phyloP scores from a whole-genome alignment of 768 basidiomycete species.

The Gelatoporia subvermispora region DNA sequence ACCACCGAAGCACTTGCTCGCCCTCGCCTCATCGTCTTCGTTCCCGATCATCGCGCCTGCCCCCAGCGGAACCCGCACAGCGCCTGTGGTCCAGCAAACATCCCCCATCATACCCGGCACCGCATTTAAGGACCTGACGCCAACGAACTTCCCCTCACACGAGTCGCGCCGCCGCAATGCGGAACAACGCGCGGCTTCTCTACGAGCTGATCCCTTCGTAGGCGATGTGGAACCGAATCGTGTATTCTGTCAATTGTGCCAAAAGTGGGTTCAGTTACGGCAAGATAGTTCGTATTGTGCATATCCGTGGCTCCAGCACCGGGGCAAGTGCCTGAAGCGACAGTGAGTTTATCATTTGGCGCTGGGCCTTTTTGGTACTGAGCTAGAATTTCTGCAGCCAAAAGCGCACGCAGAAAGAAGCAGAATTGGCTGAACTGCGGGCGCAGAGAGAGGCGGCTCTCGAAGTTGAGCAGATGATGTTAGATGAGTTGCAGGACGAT shows the following conservation, averaged over 20 bases:
- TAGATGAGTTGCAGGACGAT: slow-evolving; percentile 19
- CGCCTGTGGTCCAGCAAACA: slow-evolving; percentile 2
- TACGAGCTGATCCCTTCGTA: slow-evolving; percentile 62
- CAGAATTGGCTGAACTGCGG: slow-evolving; percentile 45
- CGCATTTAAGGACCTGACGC: slow-evolving; percentile 55
- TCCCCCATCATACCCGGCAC: slow-evolving; percentile 12
- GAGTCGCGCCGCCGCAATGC: slow-evolving; percentile 73
- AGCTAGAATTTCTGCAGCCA: slow-evolving; percentile 35
- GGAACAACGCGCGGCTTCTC: slow-evolving; percentile 70
- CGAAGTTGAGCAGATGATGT: slow-evolving; percentile 17
- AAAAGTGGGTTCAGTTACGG: slow-evolving; percentile 79
- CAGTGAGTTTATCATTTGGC: slow-evolving; percentile 42
- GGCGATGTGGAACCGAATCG: slow-evolving; percentile 59
- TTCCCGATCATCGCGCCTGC: slow-evolving; percentile 6
- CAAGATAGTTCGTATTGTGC: slow-evolving; percentile 78
- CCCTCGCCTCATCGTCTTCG: slow-evolving; percentile 25
- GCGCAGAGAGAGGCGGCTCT: slow-evolving; percentile 25
- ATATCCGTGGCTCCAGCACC: slow-evolving; percentile 79
- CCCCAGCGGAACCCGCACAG: background rate
- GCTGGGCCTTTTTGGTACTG: background rate
- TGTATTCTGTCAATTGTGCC: slow-evolving; percentile 70
- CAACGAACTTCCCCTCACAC: slow-evolving; percentile 51
- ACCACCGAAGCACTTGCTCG: slow-evolving; percentile 29
- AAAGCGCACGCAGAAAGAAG: slow-evolving; percentile 51
- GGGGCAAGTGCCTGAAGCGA: slow-evolving; percentile 68